A percentile compares a stretch with the other conserved stretches of the same genome.
Evolutionary conservation across 1,284 basidiomycete genomes (phyloP).

Genomic region (Spongiforma sp.): DNA sequence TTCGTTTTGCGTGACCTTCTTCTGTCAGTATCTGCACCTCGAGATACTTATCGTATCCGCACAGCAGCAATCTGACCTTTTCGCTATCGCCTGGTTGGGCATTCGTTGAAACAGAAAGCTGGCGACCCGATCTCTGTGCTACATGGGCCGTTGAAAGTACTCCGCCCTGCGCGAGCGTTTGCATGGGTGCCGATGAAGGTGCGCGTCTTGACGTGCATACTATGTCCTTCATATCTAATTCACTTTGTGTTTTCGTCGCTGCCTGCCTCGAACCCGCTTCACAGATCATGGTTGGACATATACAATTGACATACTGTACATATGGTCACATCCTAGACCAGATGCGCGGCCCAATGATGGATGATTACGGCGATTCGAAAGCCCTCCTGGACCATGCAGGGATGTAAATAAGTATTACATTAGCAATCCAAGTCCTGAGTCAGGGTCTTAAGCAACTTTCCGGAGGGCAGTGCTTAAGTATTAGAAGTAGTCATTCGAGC

Average conservation of each 20-base stretch:
- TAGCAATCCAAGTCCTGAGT: too few species aligned
- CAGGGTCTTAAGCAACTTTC: too few species aligned
- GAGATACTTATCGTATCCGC: constrained; percentile 2
- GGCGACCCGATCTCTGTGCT: constrained; percentile 68
- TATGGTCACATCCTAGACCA: constrained; percentile 60
- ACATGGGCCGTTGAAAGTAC: not conserved
- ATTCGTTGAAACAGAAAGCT: constrained; percentile 76
- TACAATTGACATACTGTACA: constrained; percentile 74
- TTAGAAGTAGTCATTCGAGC: too few species aligned
- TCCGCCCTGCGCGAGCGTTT: constrained; percentile 21
- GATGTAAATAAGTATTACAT: too few species aligned
- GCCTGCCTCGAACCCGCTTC: too few species aligned
- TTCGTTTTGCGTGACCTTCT: not conserved
- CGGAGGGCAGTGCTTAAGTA: too few species aligned
- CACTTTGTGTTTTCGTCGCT: too few species aligned
- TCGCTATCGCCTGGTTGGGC: constrained; percentile 70
- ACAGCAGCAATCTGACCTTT: constrained; percentile 78
- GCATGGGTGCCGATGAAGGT: constrained; percentile 37
- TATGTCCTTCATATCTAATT: too few species aligned
- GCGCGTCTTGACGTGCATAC: too few species aligned
- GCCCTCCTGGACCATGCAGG: too few species aligned
- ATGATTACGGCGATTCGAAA: constrained; percentile 62
- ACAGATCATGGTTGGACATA: constrained; percentile 81
- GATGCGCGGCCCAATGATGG: constrained; percentile 52
- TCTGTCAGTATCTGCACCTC: not conserved